A percentile compares a stretch with the other conserved stretches of the same genome.
Conservation (phyloP, 495 filamentous ascomycete genomes). For the Xylaria intraflava region DNA sequence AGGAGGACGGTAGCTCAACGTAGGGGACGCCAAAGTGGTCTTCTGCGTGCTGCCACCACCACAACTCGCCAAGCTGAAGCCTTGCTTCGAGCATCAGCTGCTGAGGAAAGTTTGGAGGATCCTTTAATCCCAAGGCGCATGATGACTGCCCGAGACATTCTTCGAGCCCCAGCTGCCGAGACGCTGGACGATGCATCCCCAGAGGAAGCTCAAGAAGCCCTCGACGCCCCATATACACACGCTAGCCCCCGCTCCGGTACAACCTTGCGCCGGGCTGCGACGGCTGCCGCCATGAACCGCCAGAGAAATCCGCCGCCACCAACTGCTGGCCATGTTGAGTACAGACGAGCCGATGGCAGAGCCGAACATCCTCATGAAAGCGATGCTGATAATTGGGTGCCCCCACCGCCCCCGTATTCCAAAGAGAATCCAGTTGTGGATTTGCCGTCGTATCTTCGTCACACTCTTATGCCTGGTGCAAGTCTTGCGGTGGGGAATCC, state of each 20-base stretch:
- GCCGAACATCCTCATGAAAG: conserved; percentile 75
- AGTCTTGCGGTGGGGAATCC: not conserved
- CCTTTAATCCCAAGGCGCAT: conserved; percentile 37
- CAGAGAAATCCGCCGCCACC: conserved; percentile 48
- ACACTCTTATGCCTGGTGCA: conserved; percentile 22
- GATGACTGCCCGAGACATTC: conserved; percentile 17
- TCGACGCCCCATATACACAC: conserved; percentile 70
- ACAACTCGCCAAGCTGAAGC: conserved; percentile 34
- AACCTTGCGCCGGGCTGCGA: conserved; percentile 71
- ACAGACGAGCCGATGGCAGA: conserved; percentile 57
- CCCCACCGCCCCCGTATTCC: conserved; percentile 83
- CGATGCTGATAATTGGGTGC: conserved; percentile 88
- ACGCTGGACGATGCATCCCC: conserved; percentile 22
- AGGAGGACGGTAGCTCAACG: conserved; percentile 62
- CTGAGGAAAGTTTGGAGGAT: conserved; percentile 35
- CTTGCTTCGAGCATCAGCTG: conserved; percentile 38
- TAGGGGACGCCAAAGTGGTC: conserved; percentile 32
- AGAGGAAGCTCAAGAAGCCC: conserved; percentile 50
- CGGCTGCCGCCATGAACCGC: conserved; percentile 64
- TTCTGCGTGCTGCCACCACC: conserved; percentile 30
- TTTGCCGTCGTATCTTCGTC: conserved; percentile 41
- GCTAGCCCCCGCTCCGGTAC: conserved; percentile 69
- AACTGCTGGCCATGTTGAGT: conserved; percentile 34
- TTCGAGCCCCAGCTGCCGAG: conserved; percentile 5
- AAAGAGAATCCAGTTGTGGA: conserved; percentile 57